Evolutionary conservation across 768 basidiomycete genomes (phyloP).

Genomic region (Rhodotorula graminis): DNA sequence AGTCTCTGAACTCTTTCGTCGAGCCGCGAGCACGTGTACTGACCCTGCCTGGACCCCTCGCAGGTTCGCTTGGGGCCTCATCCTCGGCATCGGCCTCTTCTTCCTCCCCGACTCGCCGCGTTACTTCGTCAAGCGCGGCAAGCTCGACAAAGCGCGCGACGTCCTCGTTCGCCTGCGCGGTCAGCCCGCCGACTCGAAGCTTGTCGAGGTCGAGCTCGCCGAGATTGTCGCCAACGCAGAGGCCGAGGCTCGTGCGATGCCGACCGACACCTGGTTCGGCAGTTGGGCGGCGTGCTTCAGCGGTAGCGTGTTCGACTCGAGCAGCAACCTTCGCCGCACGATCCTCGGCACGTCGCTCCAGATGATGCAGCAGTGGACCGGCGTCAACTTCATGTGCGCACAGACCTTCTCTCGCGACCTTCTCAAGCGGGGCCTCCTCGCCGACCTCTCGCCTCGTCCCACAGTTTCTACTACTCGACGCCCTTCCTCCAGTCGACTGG

Average conservation of each 20-base stretch:
- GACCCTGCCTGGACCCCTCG: not conserved
- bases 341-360: constrained; percentile 77
- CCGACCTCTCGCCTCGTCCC: not conserved
- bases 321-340: constrained; percentile 66
- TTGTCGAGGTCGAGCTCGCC: constrained; percentile 55
- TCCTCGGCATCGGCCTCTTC: constrained; percentile 67
- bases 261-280: constrained; percentile 60
- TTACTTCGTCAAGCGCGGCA: constrained; percentile 67
- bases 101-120: constrained; percentile 51
- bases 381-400: constrained; percentile 40
- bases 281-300: constrained; percentile 45
- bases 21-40: too few species aligned
- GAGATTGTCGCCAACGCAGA: constrained; percentile 61
- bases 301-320: constrained; percentile 54
- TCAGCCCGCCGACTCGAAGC: constrained; percentile 54
- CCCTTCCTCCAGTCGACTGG: constrained; percentile 40
- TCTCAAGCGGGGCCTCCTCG: not conserved
- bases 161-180: constrained; percentile 59
- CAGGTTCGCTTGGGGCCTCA: constrained; percentile 58
- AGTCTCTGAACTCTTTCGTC: too few species aligned
- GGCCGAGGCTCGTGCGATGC: constrained; percentile 58
- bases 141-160: constrained; percentile 57
- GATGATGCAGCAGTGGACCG: constrained; percentile 66
- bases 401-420: too few species aligned
- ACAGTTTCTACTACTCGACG: constrained; percentile 39